Evolutionary conservation across 306 rosid genomes (phyloP).

Genomic region (Gastrolobium villosum): DNA sequence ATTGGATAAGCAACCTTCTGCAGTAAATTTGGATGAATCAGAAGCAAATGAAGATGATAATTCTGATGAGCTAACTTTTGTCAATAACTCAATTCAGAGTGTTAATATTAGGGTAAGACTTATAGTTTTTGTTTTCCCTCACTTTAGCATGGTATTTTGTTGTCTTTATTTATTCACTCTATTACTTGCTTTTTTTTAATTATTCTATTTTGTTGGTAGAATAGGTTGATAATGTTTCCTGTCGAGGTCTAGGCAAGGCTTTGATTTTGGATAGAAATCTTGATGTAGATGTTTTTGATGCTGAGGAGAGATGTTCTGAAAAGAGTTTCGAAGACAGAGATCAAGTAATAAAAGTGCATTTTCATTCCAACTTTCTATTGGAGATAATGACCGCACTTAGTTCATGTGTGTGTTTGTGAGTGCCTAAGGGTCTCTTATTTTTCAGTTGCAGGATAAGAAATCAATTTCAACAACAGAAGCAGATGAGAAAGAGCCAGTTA

Average conservation of each 20-base stretch:
- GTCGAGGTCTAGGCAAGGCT: conserved; percentile 45
- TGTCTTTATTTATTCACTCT: conserved; percentile 15
- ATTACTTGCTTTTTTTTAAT: conserved; percentile 11
- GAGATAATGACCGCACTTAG: conserved; percentile 30
- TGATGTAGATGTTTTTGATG: conserved; percentile 51
- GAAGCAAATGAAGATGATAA: conserved; percentile 51
- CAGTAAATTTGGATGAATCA: conserved; percentile 45
- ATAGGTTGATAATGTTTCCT: conserved; percentile 59
- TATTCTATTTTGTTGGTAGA: conserved; percentile 50
- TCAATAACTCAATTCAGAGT: conserved; percentile 45
- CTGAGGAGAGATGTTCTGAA: conserved; percentile 44
- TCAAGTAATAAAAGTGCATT: conserved; percentile 52
- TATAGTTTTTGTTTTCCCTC: conserved; percentile 22
- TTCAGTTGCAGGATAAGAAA: conserved; percentile 58
- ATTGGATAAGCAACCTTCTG: conserved; percentile 49
- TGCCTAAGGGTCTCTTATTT: conserved; percentile 35
- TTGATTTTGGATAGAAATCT: conserved; percentile 51
- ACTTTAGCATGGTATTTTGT: conserved; percentile 12
- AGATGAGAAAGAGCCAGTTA: conserved; percentile 50
- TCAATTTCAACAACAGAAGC: conserved; percentile 44
- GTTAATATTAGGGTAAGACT: conserved; percentile 52
- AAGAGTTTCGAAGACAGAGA: conserved; percentile 47
- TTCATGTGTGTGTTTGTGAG: conserved; percentile 39
- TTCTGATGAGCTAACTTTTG: conserved; percentile 50
- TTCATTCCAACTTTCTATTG: conserved; percentile 27